Base-by-base conservation (phyloP, 2,329 filamentous ascomycete species). In the Cladosporium sp. region DNA sequence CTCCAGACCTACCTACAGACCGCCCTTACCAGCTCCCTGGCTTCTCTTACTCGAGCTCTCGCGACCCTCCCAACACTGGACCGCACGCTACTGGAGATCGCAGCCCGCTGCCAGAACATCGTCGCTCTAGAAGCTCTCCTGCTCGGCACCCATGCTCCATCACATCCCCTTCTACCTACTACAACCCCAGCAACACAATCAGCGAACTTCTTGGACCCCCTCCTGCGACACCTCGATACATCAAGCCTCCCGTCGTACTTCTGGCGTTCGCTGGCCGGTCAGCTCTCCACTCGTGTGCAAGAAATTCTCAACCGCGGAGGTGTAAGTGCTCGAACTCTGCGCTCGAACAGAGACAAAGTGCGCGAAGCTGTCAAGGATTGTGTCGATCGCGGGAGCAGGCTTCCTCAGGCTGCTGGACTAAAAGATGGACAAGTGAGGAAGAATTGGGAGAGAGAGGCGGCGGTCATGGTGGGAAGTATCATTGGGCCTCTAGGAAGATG, bases 391-490 rank as follows among this genome's bases (percentile, higher is more conserved):
- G 93, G 93, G 0, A 88, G 86, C 37, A 84, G 87, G 70, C 71
- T 88, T 52, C 89, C 90, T 1, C 54, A 56, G 54, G 81, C 80
- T 14, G 82, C 71, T 22, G 70, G 79, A 0, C 69, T 84, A 47
- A 64, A 60, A 78, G 71, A 65, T 72, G 73, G 36, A 74, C 30
- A n/a, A 19, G 42, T 45, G 20, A 56, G 54, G 42, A 80, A 42
- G 69, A 82, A 78, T 58, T 97, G 91, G 90, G 93, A 97, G 68
- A 83, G 93, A 39, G 94, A 97, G 75, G 88, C 92, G 50, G 92
- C 92, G 1, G 92, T 97, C 50, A 97, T 97, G 93, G 89, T 96
- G 42, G 88, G 89, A 55, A 90, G 90, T 67, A 85, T 97, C 5
- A 80, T 92, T 51, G 81, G 82, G n/a, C 72, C 75, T n/a, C 63